Percentiles rank a stretch among this genome's conserved stretches.
These are phyloP conservation scores for Saturnispora mendoncae DNA, from an alignment of 805 yeast species.

Conservation along the genomic window DNA sequence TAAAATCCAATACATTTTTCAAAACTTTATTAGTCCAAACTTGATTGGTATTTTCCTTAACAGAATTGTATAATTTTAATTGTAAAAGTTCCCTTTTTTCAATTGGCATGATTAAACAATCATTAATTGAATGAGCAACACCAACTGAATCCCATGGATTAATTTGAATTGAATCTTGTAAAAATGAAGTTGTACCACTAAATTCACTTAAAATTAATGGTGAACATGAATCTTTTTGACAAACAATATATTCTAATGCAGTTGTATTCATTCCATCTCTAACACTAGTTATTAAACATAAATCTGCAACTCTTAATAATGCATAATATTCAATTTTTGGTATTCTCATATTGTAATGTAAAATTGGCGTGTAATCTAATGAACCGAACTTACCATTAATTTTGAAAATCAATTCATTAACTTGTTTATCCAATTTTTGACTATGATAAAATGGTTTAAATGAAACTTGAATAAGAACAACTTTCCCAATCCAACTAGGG, in stretches of 20 bases:
- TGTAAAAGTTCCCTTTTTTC: conserved; percentile 41
- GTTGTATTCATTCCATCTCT: conserved; percentile 98
- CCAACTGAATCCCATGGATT: conserved; percentile 98
- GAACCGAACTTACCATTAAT: conserved; percentile 83
- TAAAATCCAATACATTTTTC: conserved; percentile 27
- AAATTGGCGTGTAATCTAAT: conserved; percentile 77
- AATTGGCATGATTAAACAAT: conserved; percentile 48
- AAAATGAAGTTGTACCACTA: conserved; percentile 73
- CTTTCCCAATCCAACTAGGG: conserved; percentile 81
- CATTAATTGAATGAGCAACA: conserved; percentile 75
- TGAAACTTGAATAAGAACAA: conserved; percentile 85
- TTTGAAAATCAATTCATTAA: conserved; percentile 67
- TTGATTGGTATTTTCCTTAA: conserved; percentile 65
- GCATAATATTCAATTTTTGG: conserved; percentile 87
- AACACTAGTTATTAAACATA: conserved; percentile 80
- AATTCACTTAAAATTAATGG: conserved; percentile 89
- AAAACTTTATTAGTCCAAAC: conserved; percentile 68
- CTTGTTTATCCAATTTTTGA: conserved; percentile 67
- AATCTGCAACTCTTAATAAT: conserved; percentile 77
- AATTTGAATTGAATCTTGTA: conserved; percentile 68
- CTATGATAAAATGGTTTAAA: conserved; percentile 62
- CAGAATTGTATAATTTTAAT: conserved; percentile 49
- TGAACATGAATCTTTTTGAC: conserved; percentile 63
- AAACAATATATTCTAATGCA: conserved; percentile 81
- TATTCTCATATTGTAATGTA: conserved; percentile 85